Evolutionary conservation across 345 rosid genomes (phyloP).

Genomic region (Aegle marmelos): DNA sequence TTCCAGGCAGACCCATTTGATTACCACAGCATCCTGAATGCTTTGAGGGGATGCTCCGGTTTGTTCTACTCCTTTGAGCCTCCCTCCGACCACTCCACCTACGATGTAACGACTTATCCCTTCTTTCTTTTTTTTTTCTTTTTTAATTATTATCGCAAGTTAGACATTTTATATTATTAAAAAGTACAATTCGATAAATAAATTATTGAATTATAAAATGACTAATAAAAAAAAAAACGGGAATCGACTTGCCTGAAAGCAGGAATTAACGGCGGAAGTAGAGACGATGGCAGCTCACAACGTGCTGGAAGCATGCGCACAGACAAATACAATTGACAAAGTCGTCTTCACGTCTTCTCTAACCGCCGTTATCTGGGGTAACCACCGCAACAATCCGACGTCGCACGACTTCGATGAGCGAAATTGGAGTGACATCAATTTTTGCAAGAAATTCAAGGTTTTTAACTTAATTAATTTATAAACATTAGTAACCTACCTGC

Average conservation of each 20-base stretch:
- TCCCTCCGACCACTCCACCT: conserved; percentile 39
- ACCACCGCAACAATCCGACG: conserved; percentile 22
- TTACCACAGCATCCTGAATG: conserved; percentile 50
- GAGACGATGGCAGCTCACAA: conserved; percentile 71
- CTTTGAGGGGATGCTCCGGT: conserved; percentile 54
- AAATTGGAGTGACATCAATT: conserved; percentile 49
- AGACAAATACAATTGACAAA: conserved; percentile 50
- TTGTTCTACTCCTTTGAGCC: conserved; percentile 59
- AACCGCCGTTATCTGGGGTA: conserved; percentile 54
- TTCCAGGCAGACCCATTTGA: conserved; percentile 57
- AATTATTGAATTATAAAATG: too few species aligned
- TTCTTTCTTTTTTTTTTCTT: not conserved
- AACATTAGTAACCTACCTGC: too few species aligned
- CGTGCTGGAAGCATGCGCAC: conserved; percentile 69
- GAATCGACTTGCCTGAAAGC: not conserved
- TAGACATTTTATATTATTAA: too few species aligned
- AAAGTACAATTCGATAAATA: too few species aligned
- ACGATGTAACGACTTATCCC: conserved; percentile 38
- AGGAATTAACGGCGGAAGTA: conserved; percentile 63
- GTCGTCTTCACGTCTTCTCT: conserved; percentile 66
- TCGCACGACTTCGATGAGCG: conserved; percentile 42
- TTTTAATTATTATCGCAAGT: not conserved
- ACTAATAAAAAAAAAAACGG: not conserved
- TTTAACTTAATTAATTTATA: too few species aligned
- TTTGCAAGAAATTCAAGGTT: conserved; percentile 61